phyloP scores from a whole-genome alignment of 371 early-diverging fungal species.

The Mortierella sp. region DNA sequence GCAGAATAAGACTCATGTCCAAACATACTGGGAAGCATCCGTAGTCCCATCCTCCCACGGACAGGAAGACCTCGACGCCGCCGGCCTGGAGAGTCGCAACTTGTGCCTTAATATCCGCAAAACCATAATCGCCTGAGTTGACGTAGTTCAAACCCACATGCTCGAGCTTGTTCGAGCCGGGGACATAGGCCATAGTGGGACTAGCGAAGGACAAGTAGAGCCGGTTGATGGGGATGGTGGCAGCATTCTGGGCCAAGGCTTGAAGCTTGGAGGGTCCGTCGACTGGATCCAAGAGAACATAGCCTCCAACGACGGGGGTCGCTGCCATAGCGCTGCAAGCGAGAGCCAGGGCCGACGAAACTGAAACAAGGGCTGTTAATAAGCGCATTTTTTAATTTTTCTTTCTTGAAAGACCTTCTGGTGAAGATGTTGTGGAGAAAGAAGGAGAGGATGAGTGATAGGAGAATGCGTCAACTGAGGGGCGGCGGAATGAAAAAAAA shows the following conservation, averaged over 20 bases:
- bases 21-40: constrained; percentile 47
- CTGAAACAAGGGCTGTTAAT: constrained; percentile 30
- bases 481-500: too few relatives aligned
- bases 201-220: constrained; percentile 52
- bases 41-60: constrained; percentile 57
- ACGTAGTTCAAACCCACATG: constrained; percentile 48
- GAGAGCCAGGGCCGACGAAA: constrained; percentile 37
- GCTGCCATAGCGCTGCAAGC: constrained; percentile 32
- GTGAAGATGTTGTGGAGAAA: background rate
- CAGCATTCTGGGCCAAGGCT: constrained; percentile 53
- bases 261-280: constrained; percentile 49
- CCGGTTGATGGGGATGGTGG: constrained; percentile 54
- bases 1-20: too few relatives aligned
- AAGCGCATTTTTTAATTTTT: constrained; percentile 25
- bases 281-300: constrained; percentile 48
- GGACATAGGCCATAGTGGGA: constrained; percentile 53
- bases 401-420: background rate
- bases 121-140: constrained; percentile 44
- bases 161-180: constrained; percentile 49
- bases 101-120: constrained; percentile 44
- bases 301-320: constrained; percentile 32
- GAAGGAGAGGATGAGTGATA: too few relatives aligned
- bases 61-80: constrained; percentile 53
- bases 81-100: constrained; percentile 40
- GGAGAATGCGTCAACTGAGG: too few relatives aligned